These are phyloP conservation scores for Mycena venus DNA, from an alignment of 768 basidiomycete species.

Conservation along the genomic window DNA sequence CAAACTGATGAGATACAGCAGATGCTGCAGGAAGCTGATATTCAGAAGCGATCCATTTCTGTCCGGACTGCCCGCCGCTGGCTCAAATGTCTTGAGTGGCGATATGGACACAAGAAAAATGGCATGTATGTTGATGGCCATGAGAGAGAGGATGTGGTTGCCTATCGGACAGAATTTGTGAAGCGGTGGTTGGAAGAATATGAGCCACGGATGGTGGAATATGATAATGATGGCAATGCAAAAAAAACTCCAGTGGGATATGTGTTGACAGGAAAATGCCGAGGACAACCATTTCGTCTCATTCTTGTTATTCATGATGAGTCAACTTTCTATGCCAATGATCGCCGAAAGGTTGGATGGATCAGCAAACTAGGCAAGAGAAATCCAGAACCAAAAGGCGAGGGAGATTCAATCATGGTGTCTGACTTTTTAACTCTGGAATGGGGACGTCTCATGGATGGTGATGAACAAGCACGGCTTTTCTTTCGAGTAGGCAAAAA, in stretches of 20 bases:
- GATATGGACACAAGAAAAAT: neutral
- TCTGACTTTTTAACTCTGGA: neutral
- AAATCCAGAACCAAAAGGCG: neutral
- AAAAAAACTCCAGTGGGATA: neutral
- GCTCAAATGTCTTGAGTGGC: constrained; percentile 18
- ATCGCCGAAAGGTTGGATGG: constrained; percentile 28
- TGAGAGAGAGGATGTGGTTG: neutral
- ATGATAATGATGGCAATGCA: constrained; percentile 13
- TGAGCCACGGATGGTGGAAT: constrained; percentile 15
- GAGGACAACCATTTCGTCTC: constrained; percentile 26
- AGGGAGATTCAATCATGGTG: neutral
- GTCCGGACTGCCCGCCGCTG: constrained; percentile 13
- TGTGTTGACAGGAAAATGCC: neutral
- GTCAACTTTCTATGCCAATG: constrained; percentile 47
- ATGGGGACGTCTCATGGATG: neutral
- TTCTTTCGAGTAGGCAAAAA: neutral
- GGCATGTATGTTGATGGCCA: neutral
- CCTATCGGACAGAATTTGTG: constrained; percentile 11
- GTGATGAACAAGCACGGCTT: neutral
- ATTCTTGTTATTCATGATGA: constrained; percentile 40
- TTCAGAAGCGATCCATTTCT: constrained; percentile 5
- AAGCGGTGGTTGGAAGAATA: constrained; percentile 11
- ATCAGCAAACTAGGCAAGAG: neutral
- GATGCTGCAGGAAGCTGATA: neutral
- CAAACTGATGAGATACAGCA: neutral